phyloP scores from a whole-genome alignment of 768 basidiomycete species.

The Mycena haematopus region DNA sequence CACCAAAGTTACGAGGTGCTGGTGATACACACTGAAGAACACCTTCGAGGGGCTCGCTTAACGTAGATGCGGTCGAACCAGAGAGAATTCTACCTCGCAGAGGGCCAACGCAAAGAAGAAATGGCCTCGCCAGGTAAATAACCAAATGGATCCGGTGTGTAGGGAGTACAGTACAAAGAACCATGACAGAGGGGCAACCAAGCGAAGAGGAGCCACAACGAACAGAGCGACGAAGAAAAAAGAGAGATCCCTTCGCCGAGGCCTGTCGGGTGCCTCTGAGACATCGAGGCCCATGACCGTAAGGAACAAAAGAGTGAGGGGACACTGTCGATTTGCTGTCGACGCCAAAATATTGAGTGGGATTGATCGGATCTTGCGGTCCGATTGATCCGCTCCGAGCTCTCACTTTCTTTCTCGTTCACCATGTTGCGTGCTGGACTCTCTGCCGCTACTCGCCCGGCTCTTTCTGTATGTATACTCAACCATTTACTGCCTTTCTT shows the following conservation, averaged over 20 bases:
- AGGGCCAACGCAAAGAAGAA: conserved; percentile 56
- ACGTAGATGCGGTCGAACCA: neutral
- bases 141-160: conserved; percentile 47
- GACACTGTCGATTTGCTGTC: no score
- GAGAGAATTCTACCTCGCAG: conserved; percentile 54
- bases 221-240: conserved; percentile 67
- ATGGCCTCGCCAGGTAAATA: conserved; percentile 46
- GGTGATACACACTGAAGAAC: conserved; percentile 72
- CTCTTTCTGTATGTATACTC: conserved; percentile 54
- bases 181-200: conserved; percentile 70
- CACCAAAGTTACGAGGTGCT: conserved; percentile 54
- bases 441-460: conserved; percentile 60
- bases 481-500: conserved; percentile 10
- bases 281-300: conserved; percentile 39
- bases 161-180: conserved; percentile 60
- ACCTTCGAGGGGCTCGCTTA: conserved; percentile 47
- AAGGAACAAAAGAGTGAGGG: conserved; percentile 2
- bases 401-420: conserved; percentile 35
- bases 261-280: conserved; percentile 44
- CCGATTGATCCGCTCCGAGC: conserved; percentile 23
- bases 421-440: conserved; percentile 73
- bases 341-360: no score
- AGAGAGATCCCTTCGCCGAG: conserved; percentile 48
- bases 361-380: conserved; percentile 16
- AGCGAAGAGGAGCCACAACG: conserved; percentile 69